These are phyloP conservation scores for Trichoderma sp. DNA, from an alignment of 2,329 filamentous ascomycete species.

Conservation along the genomic window DNA sequence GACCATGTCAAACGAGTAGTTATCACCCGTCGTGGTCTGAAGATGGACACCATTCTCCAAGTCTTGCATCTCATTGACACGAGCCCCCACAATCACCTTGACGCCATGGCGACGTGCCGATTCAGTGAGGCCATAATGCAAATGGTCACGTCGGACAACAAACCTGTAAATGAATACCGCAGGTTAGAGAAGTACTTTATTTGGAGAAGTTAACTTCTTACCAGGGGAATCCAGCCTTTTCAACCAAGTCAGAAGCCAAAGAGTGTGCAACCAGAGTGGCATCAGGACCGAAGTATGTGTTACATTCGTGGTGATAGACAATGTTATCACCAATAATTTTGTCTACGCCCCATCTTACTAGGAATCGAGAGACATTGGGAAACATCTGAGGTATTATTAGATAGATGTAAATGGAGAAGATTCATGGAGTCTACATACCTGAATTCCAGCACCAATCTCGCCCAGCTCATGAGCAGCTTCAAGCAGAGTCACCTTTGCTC, in stretches of 20 bases:
- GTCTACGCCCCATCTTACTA: neutral
- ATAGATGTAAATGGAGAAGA: neutral
- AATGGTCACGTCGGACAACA: neutral
- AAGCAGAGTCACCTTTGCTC: neutral
- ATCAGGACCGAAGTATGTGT: neutral
- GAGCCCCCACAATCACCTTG: neutral
- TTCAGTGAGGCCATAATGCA: neutral
- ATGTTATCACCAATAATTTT: neutral
- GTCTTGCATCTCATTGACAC: neutral
- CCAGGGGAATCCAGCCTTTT: neutral
- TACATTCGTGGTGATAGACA: neutral
- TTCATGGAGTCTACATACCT: neutral
- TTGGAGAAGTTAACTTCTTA: neutral
- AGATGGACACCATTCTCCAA: neutral
- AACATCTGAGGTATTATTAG: neutral
- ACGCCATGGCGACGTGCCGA: neutral
- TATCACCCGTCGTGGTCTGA: neutral
- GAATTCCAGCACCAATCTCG: neutral
- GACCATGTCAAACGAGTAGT: neutral
- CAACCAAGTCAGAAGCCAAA: neutral
- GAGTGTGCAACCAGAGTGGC: neutral
- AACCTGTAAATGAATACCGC: neutral
- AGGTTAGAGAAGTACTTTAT: neutral
- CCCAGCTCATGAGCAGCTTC: neutral
- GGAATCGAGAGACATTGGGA: neutral